phyloP scores from a whole-genome alignment of 2,329 filamentous ascomycete genomes.

The Nothopassalora personata region DNA sequence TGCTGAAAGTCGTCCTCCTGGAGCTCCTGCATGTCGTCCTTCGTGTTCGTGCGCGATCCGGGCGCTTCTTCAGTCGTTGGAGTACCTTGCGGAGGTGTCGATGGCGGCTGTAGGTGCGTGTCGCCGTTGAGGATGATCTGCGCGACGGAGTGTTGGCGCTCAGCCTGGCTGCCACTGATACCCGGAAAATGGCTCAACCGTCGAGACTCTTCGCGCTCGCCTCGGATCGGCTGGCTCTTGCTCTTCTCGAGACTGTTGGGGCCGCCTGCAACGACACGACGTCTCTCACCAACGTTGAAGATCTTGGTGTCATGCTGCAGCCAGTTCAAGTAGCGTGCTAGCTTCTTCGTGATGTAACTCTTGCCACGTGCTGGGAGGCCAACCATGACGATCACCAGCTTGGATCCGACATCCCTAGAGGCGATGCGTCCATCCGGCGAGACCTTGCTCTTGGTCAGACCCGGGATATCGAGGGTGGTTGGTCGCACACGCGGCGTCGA shows the following conservation, averaged over 20 bases:
- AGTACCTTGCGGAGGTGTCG: conserved; percentile 23
- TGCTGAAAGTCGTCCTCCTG: conserved; percentile 8
- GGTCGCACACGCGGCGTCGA: conserved; percentile 80
- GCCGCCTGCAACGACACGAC: conserved; percentile 70
- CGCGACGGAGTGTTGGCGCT: conserved; percentile 38
- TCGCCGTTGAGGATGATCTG: conserved; percentile 57
- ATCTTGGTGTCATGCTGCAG: conserved; percentile 92
- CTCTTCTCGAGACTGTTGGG: conserved; percentile 32
- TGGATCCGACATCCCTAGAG: conserved; percentile 87
- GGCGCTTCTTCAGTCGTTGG: conserved; percentile 4
- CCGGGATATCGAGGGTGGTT: conserved; percentile 93
- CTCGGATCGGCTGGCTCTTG: conserved; percentile 16
- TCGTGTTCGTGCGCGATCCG: conserved; percentile 23
- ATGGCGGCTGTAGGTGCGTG: conserved; percentile 35
- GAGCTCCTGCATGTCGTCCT: conserved; percentile 25
- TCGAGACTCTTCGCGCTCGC: conserved; percentile 17
- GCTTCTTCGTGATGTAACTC: conserved; percentile 98
- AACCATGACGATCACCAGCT: conserved; percentile 98
- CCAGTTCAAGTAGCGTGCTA: conserved; percentile 93
- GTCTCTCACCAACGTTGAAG: conserved; percentile 93
- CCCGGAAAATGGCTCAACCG: conserved; percentile 14
- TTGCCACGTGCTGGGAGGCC: conserved; percentile 92
- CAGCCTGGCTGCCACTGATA: conserved; percentile 10
- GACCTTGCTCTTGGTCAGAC: conserved; percentile 89
- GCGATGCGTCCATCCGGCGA: conserved; percentile 94